phyloP scores from a whole-genome alignment of 1,284 basidiomycete genomes.

The Cystobasidium pallidum region DNA sequence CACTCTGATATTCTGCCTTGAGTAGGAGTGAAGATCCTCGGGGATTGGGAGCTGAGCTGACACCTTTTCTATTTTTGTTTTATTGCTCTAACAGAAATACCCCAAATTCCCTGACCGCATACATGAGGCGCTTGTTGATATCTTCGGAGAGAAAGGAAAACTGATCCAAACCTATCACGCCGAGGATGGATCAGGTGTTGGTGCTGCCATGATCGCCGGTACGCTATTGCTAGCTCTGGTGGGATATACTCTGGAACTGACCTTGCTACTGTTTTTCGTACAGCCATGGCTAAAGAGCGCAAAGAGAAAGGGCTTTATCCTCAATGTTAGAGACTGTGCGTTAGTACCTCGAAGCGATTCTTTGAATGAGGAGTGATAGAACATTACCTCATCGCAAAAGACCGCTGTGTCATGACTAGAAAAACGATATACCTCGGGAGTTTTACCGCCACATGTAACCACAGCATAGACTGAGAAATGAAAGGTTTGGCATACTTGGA shows the following conservation, averaged over 20 bases:
- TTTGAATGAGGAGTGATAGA: too few relatives aligned
- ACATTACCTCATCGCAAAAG: too few relatives aligned
- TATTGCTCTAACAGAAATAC: conserved; percentile 96
- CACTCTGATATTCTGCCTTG: too few relatives aligned
- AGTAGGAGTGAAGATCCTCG: too few relatives aligned
- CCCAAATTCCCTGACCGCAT: conserved; percentile 86
- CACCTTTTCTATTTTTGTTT: too few relatives aligned
- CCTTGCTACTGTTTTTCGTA: conserved; percentile 46
- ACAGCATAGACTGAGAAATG: neutral
- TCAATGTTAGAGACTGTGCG: conserved; percentile 53
- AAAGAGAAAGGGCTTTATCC: conserved; percentile 61
- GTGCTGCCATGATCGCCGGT: conserved; percentile 86
- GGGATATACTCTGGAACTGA: neutral
- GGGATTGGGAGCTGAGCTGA: too few relatives aligned
- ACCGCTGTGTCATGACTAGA: too few relatives aligned
- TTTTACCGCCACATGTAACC: neutral
- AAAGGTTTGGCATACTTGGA: too few relatives aligned
- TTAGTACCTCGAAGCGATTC: too few relatives aligned
- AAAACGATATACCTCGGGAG: neutral
- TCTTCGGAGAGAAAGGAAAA: conserved; percentile 90
- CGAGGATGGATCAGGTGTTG: conserved; percentile 92
- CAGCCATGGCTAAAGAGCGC: conserved; percentile 67
- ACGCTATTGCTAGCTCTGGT: neutral
- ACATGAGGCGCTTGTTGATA: conserved; percentile 83
- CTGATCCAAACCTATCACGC: conserved; percentile 84